phyloP scores from a whole-genome alignment of 305 asterid genomes.

The Lippia alba region DNA sequence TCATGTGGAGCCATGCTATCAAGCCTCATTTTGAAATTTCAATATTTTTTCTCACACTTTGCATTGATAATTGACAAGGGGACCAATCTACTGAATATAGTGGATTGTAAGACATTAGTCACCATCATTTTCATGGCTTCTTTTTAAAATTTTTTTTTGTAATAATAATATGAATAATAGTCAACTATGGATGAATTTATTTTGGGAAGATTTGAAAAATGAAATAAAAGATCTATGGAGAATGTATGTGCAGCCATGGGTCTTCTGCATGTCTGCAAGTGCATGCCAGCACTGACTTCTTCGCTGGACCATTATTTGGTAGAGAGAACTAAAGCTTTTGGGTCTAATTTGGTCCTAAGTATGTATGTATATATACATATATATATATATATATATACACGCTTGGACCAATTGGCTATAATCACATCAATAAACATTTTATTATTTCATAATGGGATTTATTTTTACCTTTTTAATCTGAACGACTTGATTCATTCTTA shows the following conservation, averaged over 20 bases:
- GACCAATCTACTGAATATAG: slow-evolving; percentile 2
- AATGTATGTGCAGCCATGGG: not conserved
- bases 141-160: not conserved
- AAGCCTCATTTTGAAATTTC: not conserved
- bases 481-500: too few species aligned
- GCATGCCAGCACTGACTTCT: not conserved
- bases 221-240: not conserved
- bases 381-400: too few species aligned
- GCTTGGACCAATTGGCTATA: too few species aligned
- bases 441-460: too few species aligned
- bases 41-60: not conserved
- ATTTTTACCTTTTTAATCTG: too few species aligned
- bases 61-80: not conserved
- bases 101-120: slow-evolving; percentile 10
- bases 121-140: not conserved
- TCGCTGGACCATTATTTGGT: not conserved
- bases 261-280: not conserved
- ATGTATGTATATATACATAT: too few species aligned
- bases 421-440: too few species aligned
- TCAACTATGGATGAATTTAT: slow-evolving; percentile 1
- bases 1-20: slow-evolving; percentile 1
- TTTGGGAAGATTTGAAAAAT: not conserved
- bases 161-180: not conserved
- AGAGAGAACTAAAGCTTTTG: too few species aligned
- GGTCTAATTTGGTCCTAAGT: too few species aligned